These are phyloP conservation scores for Xylaria sp. DNA, from an alignment of 2,329 filamentous ascomycete species.

Conservation along the genomic window DNA sequence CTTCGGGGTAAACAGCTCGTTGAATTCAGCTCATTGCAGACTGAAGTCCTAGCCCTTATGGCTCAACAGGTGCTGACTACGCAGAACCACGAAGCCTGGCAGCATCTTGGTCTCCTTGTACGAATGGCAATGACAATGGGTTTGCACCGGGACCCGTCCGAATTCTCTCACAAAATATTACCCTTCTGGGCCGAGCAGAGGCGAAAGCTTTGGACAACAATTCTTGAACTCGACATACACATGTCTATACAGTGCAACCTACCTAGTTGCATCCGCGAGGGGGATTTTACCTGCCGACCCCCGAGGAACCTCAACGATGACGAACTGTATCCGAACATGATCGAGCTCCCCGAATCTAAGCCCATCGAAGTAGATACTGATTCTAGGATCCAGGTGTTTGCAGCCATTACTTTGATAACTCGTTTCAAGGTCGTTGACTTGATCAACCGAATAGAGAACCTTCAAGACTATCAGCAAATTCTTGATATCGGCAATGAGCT, in stretches of 20 bases:
- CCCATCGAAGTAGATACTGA: conserved; percentile 64
- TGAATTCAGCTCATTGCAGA: conserved; percentile 63
- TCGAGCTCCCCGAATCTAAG: conserved; percentile 59
- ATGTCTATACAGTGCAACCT: conserved; percentile 63
- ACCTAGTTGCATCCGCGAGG: conserved; percentile 62
- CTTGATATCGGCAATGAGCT: conserved; percentile 64
- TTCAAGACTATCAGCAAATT: conserved; percentile 64
- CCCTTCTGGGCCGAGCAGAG: conserved; percentile 64
- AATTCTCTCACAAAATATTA: conserved; percentile 60
- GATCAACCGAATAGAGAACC: conserved; percentile 61
- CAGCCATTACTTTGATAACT: conserved; percentile 60
- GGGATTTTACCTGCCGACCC: conserved; percentile 63
- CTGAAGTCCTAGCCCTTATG: conserved; percentile 60
- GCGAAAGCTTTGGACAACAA: conserved; percentile 66
- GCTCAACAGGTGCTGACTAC: conserved; percentile 62
- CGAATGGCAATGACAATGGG: conserved; percentile 70
- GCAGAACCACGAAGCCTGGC: conserved; percentile 63
- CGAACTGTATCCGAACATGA: conserved; percentile 60
- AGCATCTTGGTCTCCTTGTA: conserved; percentile 64
- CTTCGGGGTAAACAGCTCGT: conserved; percentile 63
- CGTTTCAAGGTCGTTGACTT: conserved; percentile 62
- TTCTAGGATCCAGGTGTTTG: conserved; percentile 65
- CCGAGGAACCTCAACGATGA: conserved; percentile 65
- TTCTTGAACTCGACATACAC: conserved; percentile 67
- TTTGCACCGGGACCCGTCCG: conserved; percentile 65